Evolutionary conservation across 2,329 filamentous ascomycete species (phyloP).

Genomic region (Meredithiella fracta): DNA sequence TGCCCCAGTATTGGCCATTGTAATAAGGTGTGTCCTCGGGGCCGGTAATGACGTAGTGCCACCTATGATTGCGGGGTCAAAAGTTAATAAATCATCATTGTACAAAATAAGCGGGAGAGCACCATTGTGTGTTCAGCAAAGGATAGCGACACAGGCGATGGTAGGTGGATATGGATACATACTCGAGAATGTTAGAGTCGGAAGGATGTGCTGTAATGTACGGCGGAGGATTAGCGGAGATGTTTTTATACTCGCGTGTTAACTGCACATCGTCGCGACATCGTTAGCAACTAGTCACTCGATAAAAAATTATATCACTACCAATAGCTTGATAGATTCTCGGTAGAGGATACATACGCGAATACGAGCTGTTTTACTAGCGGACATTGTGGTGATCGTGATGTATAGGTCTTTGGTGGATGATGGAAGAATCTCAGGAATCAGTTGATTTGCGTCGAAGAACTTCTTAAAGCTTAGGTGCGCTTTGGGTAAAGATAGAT

Average conservation of each 20-base stretch:
- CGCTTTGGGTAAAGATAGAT: no score
- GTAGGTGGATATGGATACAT: constrained; percentile 20
- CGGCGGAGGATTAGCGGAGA: constrained; percentile 61
- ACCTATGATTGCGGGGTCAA: constrained; percentile 30
- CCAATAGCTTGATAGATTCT: no score
- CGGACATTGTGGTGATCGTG: constrained; percentile 32
- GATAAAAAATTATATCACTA: not conserved
- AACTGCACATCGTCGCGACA: constrained; percentile 24
- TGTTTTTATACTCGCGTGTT: constrained; percentile 46
- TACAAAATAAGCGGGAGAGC: not conserved
- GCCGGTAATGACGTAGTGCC: constrained; percentile 91
- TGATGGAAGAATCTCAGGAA: not conserved
- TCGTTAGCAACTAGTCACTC: not conserved
- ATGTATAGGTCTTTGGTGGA: not conserved
- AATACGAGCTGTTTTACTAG: constrained; percentile 56
- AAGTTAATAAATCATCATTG: not conserved
- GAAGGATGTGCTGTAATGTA: constrained; percentile 83
- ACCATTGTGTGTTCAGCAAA: not conserved
- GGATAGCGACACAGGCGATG: no score
- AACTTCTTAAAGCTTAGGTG: not conserved
- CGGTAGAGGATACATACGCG: constrained; percentile 34
- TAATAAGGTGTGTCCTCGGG: constrained; percentile 89
- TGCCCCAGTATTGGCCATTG: constrained; percentile 95
- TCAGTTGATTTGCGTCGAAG: not conserved
- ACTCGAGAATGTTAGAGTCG: constrained; percentile 83